Evolutionary conservation across 2,329 filamentous ascomycete species (phyloP), one percentile per base, ranked within the genome.

Genomic region (Venturia nashicola): DNA sequence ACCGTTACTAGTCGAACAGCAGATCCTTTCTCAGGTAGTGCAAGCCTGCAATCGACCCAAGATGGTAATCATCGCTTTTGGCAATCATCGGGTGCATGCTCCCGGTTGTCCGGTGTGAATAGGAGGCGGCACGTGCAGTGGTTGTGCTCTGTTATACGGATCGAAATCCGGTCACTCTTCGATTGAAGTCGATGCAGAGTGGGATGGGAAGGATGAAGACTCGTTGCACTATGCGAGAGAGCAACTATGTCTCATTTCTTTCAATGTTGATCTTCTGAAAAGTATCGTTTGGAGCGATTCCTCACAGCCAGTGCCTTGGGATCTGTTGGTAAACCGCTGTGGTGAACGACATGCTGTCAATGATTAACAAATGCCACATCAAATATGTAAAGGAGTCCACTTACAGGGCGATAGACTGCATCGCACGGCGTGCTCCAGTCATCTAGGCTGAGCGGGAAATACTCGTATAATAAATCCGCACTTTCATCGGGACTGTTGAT

Each of bases 391-490:
- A 16, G 16, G 9, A 7, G 9, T 48, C 3, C 1, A 51, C 43
- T 16, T 27, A 62, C 60, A 6, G 92, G 93, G 60, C 91, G 82
- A 73, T 96, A 96, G 18, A 96, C 87, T 5, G 91, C 91, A 74
- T 96, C 91, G 3, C 95, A 90, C 0, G 90, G 91, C 2, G 89
- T 89, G 84, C 92, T 91, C 89, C 89, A 97, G 71, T 97, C 92
- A 73, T 97, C 91, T 65, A 96, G 77, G 60, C 88, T 91, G 18
- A 97, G 80, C 0, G 92, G 92, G 68, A 97, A 97, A 72, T 97
- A 97, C 76, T 97, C 92, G 72, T 97, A 97, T 20, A 97, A 78
- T 68, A 92, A 78, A 74, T 97, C 92, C 0, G 87, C 87, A 69
- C 87, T 88, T 69, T 96, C 91, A 67, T 86, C 76, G 34, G 36